These are phyloP conservation scores for Somion occarium DNA, from an alignment of 1,284 basidiomycete genomes.

Conservation along the genomic window DNA sequence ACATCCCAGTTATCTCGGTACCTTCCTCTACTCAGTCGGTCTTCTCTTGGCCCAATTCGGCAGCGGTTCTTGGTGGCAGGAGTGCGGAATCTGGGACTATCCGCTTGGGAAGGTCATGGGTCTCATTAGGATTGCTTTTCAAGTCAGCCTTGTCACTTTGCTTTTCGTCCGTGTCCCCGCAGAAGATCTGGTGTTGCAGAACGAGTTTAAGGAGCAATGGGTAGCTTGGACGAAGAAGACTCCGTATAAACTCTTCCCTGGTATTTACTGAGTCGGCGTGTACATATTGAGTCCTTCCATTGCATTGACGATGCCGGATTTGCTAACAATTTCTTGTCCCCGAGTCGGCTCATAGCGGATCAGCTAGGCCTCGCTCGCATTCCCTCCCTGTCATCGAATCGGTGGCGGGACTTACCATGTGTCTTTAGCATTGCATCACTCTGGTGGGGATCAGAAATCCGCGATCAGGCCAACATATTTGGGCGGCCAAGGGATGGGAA, in stretches of 20 bases:
- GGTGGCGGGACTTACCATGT: no score
- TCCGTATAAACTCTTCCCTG: constrained; percentile 9
- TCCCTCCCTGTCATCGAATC: no score
- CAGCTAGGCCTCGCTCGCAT: no score
- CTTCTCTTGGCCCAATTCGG: background rate
- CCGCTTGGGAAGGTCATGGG: background rate
- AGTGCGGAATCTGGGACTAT: constrained; percentile 2
- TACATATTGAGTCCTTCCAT: background rate
- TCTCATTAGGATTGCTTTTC: background rate
- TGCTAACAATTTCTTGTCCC: background rate
- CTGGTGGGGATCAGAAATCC: background rate
- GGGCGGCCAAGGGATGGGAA: no score
- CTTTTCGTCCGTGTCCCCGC: background rate
- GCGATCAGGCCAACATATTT: no score
- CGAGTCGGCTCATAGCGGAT: no score
- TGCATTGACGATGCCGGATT: background rate
- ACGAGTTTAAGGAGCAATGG: constrained; percentile 11
- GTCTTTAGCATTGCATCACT: background rate
- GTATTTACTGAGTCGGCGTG: constrained; percentile 4
- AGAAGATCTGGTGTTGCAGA: constrained; percentile 9
- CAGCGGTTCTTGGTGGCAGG: constrained; percentile 7
- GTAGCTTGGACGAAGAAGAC: constrained; percentile 8
- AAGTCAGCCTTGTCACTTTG: background rate
- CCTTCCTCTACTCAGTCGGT: background rate
- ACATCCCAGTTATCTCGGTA: constrained; percentile 11